Base-by-base conservation (phyloP, 2,329 filamentous ascomycete genomes). In the Coniochaeta sp. region DNA sequence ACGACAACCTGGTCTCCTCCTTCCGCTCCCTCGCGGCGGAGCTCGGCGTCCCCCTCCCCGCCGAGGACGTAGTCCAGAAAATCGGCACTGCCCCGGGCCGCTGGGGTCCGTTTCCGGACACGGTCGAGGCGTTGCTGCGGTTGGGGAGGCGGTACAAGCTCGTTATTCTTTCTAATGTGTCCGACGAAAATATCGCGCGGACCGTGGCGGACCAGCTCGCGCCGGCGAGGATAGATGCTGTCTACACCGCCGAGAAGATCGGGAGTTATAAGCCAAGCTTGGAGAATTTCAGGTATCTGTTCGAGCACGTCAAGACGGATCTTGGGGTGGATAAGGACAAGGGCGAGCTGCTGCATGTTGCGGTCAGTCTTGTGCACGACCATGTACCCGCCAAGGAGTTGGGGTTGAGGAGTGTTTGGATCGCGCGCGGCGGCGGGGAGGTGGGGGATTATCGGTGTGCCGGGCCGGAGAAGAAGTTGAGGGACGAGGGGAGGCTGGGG, bases 221-320 rank as follows among this genome's bases (percentile, higher is more conserved):
- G 19, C 80, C 79, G 0, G 77, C 82, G 2, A 56, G 55, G 9
- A 79, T 91, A 66, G 87, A 89, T 65, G 79, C 80, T 14, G 76
- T 89, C 26, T 84, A 88, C 71, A 90, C 88, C 2, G 89, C 89
- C 1, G 77, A 91, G 72, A 82, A 89, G 52, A 84, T 91, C 58
- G 88, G 89, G 1, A 79, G 77, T 7, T 92, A 91, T 71, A 92
- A 92, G 75, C 89, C 89, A 0, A 74, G 82, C 62, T 69, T 73
- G 40, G 70, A 70, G 30, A 91, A 90, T 66, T 92, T 92, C 64
- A 76, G 82, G 60, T 88, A 88, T 67, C 74, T 91, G 72, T 74
- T 90, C 16, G 69, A 71, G 16, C 75, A 80, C 36, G 79, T 83
- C 19, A 63, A 80, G 66, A 65, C 71, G 3, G 79, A 84, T 6